Evolutionary conservation across 352 stramenopile species (phyloP).

Genomic region (Phytophthora sp.): DNA sequence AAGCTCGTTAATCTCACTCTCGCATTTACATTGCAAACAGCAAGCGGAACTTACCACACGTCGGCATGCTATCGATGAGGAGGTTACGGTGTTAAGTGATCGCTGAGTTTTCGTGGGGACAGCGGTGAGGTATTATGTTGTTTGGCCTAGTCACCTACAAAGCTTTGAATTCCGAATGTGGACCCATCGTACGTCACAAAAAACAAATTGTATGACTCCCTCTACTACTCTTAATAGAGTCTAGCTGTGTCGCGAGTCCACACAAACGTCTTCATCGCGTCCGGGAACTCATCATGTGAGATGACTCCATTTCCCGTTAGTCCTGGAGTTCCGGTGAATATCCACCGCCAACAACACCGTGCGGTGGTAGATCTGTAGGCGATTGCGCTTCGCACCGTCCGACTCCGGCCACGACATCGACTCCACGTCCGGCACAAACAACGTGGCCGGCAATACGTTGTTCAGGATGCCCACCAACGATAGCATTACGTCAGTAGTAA

Average conservation of each 20-base stretch:
- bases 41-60: no score
- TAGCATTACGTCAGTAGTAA: no score
- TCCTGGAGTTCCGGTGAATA: constrained; percentile 50
- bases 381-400: constrained; percentile 34
- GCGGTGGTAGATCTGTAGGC: constrained; percentile 53
- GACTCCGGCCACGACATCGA: constrained; percentile 31
- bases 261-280: constrained; percentile 20
- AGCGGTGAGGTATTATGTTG: no score
- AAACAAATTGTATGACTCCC: no score
- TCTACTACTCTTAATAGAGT: background rate
- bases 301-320: constrained; percentile 41
- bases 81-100: no score
- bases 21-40: no score
- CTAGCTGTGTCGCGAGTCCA: background rate
- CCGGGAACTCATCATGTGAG: constrained; percentile 13
- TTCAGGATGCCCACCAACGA: constrained; percentile 62
- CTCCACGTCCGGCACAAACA: constrained; percentile 43
- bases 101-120: no score
- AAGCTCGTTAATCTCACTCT: no score
- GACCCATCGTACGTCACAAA: no score
- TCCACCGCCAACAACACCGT: constrained; percentile 44
- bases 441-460: constrained; percentile 46
- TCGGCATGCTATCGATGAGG: no score
- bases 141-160: no score
- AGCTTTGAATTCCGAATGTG: no score